phyloP scores from a whole-genome alignment of 805 yeast genomes.

The Yarrowia divulgata region DNA sequence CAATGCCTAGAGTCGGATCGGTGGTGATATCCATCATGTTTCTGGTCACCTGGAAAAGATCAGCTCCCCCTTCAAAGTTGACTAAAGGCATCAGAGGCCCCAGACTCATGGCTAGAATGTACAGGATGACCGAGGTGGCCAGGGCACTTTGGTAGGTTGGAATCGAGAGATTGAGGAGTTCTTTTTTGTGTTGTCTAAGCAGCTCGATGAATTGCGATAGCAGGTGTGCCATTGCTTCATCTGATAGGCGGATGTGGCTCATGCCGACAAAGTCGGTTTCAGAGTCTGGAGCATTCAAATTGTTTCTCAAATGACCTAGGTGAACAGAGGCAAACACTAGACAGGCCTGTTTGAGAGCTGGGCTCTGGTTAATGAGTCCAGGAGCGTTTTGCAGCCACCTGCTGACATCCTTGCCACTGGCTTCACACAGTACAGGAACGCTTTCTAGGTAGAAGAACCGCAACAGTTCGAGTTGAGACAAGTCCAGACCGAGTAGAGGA shows the following conservation, averaged over 20 bases:
- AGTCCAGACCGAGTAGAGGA: not conserved
- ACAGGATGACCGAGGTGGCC: conserved; percentile 2
- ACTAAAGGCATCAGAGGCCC: conserved; percentile 7
- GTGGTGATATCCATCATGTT: not conserved
- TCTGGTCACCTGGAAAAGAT: conserved; percentile 7
- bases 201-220: not conserved
- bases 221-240: not conserved
- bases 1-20: not conserved
- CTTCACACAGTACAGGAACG: not conserved
- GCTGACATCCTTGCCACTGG: conserved; percentile 1
- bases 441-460: conserved; percentile 5
- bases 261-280: not conserved
- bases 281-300: too few relatives aligned
- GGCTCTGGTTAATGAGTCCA: not conserved
- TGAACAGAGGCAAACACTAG: conserved; percentile 1
- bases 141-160: not conserved
- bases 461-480: not conserved
- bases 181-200: not conserved
- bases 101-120: conserved; percentile 5
- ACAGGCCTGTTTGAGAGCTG: conserved; percentile 7
- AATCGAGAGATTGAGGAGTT: not conserved
- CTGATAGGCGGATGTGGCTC: not conserved
- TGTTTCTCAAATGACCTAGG: not conserved
- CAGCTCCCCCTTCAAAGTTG: conserved; percentile 2
- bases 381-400: not conserved